Conservation (phyloP, 169 alveolate genomes). For the Babesia ovata region DNA sequence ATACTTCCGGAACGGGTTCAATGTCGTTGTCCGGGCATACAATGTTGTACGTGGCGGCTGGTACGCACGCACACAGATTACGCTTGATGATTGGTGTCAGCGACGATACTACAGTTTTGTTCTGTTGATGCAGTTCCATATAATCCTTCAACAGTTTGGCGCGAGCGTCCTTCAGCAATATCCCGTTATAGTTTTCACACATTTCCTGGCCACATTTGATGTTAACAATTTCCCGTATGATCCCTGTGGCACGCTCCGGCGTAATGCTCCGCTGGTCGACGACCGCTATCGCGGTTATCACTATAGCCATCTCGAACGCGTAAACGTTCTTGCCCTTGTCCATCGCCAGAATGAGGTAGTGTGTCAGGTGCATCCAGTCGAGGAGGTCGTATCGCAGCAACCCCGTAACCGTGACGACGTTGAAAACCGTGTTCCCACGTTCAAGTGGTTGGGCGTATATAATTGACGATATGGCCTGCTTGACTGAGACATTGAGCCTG, state of each 20-base stretch:
- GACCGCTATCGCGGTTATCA: slow-evolving; percentile 62
- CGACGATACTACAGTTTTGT: slow-evolving; percentile 52
- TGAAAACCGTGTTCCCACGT: slow-evolving; percentile 56
- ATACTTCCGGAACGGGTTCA: slow-evolving; percentile 43
- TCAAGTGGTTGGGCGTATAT: slow-evolving; percentile 58
- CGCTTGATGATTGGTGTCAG: slow-evolving; percentile 50
- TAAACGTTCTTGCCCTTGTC: slow-evolving; percentile 64
- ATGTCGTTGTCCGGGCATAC: slow-evolving; percentile 15
- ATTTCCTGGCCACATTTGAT: slow-evolving; percentile 46
- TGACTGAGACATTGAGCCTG: slow-evolving; percentile 52
- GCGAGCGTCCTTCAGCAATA: slow-evolving; percentile 58
- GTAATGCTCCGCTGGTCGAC: slow-evolving; percentile 60
- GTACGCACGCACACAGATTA: slow-evolving; percentile 30
- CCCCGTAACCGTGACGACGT: slow-evolving; percentile 60
- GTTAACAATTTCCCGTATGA: slow-evolving; percentile 51
- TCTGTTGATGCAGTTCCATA: slow-evolving; percentile 55
- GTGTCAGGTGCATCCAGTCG: slow-evolving; percentile 67
- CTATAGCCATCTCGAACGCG: slow-evolving; percentile 68
- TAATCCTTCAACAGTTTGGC: slow-evolving; percentile 58
- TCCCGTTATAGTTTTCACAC: slow-evolving; percentile 62
- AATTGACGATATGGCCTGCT: slow-evolving; percentile 57
- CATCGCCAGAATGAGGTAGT: slow-evolving; percentile 57
- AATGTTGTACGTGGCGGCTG: slow-evolving; percentile 5
- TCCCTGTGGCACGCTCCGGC: slow-evolving; percentile 40
- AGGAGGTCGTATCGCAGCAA: slow-evolving; percentile 53